A percentile compares a stretch with the other conserved stretches of the same genome.
Evolutionary conservation across 305 asterid species (phyloP).

Genomic region (Solanum chacoense): DNA sequence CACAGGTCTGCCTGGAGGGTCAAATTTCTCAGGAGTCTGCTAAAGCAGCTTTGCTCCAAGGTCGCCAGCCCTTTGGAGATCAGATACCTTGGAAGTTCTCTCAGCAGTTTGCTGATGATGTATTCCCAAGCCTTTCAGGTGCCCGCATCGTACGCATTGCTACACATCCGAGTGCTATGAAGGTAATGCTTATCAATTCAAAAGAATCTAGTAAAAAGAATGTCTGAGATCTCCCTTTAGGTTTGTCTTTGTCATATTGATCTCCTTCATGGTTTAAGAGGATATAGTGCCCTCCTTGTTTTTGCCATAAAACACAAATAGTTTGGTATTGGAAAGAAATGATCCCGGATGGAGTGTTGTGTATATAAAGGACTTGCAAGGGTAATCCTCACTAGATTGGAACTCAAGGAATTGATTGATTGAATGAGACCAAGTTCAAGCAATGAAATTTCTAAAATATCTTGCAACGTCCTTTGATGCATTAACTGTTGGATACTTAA

Average conservation of each 20-base stretch:
- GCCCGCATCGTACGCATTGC: constrained; percentile 96
- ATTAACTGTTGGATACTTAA: not conserved
- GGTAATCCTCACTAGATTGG: not conserved
- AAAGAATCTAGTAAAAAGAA: not conserved
- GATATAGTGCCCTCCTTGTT: not conserved
- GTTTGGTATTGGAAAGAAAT: not conserved
- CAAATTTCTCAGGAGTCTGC: constrained; percentile 75
- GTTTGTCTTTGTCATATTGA: not conserved
- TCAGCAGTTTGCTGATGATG: constrained; percentile 58
- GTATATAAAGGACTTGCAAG: not conserved
- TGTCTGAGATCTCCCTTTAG: not conserved
- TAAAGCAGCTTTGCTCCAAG: constrained; percentile 44
- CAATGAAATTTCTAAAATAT: not conserved
- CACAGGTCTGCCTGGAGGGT: constrained; percentile 79
- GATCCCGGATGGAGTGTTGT: not conserved
- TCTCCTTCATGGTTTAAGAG: not conserved
- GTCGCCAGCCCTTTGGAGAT: constrained; percentile 76
- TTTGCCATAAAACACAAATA: not conserved
- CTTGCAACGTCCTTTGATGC: not conserved
- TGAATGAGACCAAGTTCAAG: not conserved
- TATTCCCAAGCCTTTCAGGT: constrained; percentile 79
- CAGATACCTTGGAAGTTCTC: constrained; percentile 94
- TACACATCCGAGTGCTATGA: constrained; percentile 92
- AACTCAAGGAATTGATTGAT: not conserved
- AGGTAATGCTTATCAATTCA: constrained; percentile 36